Evolutionary conservation across 805 yeast species (phyloP), one percentile per base, ranked within the genome.

Genomic region (Yamadazyma ubonensis): DNA sequence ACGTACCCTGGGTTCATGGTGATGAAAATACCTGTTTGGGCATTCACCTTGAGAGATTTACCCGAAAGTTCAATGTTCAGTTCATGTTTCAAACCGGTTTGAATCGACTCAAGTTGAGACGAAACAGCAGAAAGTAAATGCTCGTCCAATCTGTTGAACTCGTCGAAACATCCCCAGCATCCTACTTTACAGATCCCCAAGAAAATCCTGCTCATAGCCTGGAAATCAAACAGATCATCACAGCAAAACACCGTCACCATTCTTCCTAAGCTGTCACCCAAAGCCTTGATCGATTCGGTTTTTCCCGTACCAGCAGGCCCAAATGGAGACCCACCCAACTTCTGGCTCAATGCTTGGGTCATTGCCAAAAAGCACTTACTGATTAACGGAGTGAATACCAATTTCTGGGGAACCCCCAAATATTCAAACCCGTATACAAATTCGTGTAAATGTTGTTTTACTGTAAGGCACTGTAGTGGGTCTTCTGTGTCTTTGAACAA

Each of bases 271-370:
- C 78, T 78, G 29, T 79, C 79, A 1, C 93, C 96, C 21, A 90
- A 65, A 0, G 95, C 86, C 56, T 91, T 91, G 18, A 91, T 73
- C 0, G 95, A 75, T 56, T 91, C 98, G 0, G 98, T 91, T 55
- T 91, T 91, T 48, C 98, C 98, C 0, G 98, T 91, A 29, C 98
- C 98, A 2, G 98, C 96, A 1, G 98, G 97, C 0, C 98, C 98
- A 59, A 84, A 80, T 0, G 95, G 83, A 1, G 95, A 83, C 0
- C 96, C 95, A n/a, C 98, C 98, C 6, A 79, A 65, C 25, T 73
- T 75, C 49, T 81, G 87, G 23, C 77, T 73, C 12, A 89, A 57
- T 0, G 97, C 90, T 44, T 82, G 84, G 0, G 85, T 69, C 79
- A 90, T 76, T 0, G 89, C 66, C 6, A 82, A 55, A 54, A 75